phyloP scores from a whole-genome alignment of 257 asterid genomes.

The Apocynum venetum region DNA sequence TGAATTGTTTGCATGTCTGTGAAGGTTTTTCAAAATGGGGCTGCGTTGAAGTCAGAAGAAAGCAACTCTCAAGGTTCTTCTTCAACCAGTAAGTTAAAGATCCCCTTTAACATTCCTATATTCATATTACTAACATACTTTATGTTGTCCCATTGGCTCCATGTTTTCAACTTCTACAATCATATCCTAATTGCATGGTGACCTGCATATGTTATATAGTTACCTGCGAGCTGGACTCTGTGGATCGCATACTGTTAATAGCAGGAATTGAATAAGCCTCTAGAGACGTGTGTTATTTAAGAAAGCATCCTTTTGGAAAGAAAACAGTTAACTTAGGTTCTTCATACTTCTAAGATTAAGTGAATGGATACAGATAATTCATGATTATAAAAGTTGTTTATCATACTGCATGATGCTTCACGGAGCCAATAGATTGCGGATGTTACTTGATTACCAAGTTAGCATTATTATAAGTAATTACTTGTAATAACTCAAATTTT shows the following conservation, averaged over 20 bases:
- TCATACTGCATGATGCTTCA: background rate
- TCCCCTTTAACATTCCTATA: background rate
- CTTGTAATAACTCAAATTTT: too few relatives aligned
- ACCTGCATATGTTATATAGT: background rate
- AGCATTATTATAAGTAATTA: background rate
- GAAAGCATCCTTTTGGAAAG: background rate
- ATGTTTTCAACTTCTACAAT: background rate
- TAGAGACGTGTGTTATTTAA: background rate
- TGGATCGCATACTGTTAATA: background rate
- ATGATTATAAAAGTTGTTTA: background rate
- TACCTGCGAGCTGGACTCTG: background rate
- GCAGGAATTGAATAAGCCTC: background rate
- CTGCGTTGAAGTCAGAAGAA: constrained; percentile 50
- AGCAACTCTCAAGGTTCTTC: constrained; percentile 53
- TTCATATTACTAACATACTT: background rate
- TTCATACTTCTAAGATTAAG: background rate
- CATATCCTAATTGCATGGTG: background rate
- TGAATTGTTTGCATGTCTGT: constrained; percentile 18
- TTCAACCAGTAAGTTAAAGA: constrained; percentile 28
- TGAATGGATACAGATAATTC: background rate
- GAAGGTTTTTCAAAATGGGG: constrained; percentile 77
- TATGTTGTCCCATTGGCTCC: background rate
- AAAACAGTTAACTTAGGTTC: background rate
- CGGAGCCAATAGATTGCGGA: background rate
- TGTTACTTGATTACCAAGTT: background rate